phyloP scores from a whole-genome alignment of 305 asterid species.

The Solanum aculeatissimum region DNA sequence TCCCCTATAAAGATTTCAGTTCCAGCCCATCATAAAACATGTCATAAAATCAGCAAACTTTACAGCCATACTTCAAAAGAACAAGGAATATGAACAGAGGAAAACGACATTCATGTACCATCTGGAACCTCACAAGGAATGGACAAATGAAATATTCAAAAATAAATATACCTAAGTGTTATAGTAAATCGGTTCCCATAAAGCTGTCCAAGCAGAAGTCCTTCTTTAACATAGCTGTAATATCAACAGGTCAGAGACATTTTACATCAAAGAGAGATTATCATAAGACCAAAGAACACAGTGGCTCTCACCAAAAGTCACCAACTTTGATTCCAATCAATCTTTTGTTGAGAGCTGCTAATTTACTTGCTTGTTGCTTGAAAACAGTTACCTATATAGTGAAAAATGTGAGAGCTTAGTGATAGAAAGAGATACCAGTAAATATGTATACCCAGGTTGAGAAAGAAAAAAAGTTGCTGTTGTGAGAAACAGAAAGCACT shows the following conservation, averaged over 20 bases:
- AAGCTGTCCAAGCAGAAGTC: conserved; percentile 90
- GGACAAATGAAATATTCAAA: not conserved
- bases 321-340: conserved; percentile 86
- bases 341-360: conserved; percentile 75
- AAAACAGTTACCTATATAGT: conserved; percentile 72
- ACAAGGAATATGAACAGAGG: not conserved
- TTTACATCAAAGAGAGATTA: not conserved
- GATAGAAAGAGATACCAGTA: not conserved
- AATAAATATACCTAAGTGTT: conserved; percentile 51
- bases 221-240: conserved; percentile 80
- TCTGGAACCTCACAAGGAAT: not conserved
- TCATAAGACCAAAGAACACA: not conserved
- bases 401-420: not conserved
- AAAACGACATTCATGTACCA: not conserved
- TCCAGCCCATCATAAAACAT: not conserved
- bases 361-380: conserved; percentile 73
- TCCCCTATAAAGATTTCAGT: conserved; percentile 45
- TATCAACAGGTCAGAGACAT: not conserved
- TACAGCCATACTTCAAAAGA: not conserved
- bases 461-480: not conserved
- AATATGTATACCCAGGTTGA: not conserved
- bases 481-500: not conserved
- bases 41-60: not conserved
- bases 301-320: conserved; percentile 69
- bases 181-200: conserved; percentile 86